Base-by-base conservation (phyloP, 768 basidiomycete genomes). In the Strobilomyces confusus region DNA sequence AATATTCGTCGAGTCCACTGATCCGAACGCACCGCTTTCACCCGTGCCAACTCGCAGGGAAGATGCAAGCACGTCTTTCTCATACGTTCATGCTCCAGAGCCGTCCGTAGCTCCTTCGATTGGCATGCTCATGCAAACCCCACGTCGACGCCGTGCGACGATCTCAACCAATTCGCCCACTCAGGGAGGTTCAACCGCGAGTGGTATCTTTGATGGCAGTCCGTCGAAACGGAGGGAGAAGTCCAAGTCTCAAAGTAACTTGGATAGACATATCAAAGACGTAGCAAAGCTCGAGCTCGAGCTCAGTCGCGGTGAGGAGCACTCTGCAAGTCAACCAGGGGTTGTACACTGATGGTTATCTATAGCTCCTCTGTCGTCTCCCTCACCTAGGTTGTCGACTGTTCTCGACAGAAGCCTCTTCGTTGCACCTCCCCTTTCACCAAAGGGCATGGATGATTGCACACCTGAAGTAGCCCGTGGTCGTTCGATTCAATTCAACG, bases 391-490 rank as follows among this genome's bases (percentile, higher is more conserved):
- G 6, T 74, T 91, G 23, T 87, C 86, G 6, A 72, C 85, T 25
- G 76, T 90, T 30, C 66, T 92, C 17, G 87, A 91, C 64, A 78
- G 80, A 53, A 84, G 75, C 56, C 63, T 88, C 33, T 89, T 91
- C 64, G 79, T 89, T 46, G 80, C 81, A 7, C 74, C 81, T 5
- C 75, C 79, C 3, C 49, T 75, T 30, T 60, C 61, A 6, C 58
- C 60, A 6, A 72, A 73, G 32, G 73, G 72, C 12, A 69, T 68
- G 5, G 77, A 79, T 44, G 67, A 76, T 44, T 67, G 66, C 8
- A 60, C 66, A 11, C 58, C 69, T 20, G 60, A 64, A 29, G 32
- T 42, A 9, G 48, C 48, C 5, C 36, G 58, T 32, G 26, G 43
- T 34, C 53, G 56, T 41, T 58, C 58, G 14, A 45, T 57, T 54